phyloP scores from a whole-genome alignment of 2,329 filamentous ascomycete species.

The Beauveria sp. region DNA sequence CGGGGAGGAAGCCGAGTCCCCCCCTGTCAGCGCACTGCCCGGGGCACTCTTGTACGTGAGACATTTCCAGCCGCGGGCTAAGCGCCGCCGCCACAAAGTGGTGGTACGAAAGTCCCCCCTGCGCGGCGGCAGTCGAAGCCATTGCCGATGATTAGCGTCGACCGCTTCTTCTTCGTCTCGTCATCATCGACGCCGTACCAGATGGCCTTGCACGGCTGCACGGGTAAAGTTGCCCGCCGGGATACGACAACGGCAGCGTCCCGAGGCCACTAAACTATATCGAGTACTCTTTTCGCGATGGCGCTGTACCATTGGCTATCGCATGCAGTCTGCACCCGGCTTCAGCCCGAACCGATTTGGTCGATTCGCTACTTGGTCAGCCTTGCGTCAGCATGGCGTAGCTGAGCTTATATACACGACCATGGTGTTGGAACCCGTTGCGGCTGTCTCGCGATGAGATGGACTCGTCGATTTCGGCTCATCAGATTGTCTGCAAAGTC shows the following conservation, averaged over 20 bases:
- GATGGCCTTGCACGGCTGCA: too few species aligned
- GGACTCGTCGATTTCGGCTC: background rate
- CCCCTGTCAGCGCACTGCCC: too few species aligned
- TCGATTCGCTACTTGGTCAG: background rate
- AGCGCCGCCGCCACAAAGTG: slow-evolving; percentile 16
- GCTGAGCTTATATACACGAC: background rate
- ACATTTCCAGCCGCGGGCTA: too few species aligned
- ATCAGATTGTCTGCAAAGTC: background rate
- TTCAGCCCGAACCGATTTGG: background rate
- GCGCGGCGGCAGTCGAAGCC: slow-evolving; percentile 28
- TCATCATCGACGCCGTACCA: too few species aligned
- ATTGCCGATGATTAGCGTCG: slow-evolving; percentile 29
- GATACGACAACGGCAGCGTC: too few species aligned
- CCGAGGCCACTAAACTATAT: background rate
- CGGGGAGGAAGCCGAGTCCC: too few species aligned
- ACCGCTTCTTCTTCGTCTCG: slow-evolving; percentile 12
- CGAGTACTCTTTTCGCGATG: background rate
- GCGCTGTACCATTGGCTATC: background rate
- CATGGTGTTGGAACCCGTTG: background rate
- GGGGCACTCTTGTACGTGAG: too few species aligned
- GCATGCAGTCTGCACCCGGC: background rate
- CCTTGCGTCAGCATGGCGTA: background rate
- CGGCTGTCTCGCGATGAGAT: background rate
- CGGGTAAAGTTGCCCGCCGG: background rate
- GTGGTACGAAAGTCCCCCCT: slow-evolving; percentile 31